Base-by-base conservation (phyloP, 108 stramenopile genomes). In the Pseudonitzschia delicatissima region DNA sequence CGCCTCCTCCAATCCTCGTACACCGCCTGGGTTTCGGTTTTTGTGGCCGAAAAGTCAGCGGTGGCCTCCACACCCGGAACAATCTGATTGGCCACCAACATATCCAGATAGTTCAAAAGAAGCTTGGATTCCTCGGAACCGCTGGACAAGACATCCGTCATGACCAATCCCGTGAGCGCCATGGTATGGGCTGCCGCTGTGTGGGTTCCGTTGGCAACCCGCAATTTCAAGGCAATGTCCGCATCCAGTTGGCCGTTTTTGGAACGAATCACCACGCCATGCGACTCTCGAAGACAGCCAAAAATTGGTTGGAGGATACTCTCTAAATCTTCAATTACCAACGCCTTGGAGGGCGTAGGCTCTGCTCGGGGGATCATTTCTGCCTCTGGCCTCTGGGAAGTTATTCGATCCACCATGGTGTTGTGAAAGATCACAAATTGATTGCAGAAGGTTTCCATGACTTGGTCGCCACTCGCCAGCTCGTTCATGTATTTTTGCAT, bases 341-440 rank as follows among this genome's bases (percentile, higher is more conserved):
- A 69, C 25, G 94, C 91, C 62, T 96, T 96, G 23, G 58, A 63
- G 1, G 94, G 94, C 3, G 79, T 61, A 0, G 94, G 94, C 66
- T 96, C 94, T 40, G 83, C 82, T 20, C 78, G 55, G 0, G 94
- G 94, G 42, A 96, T 74, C 62, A 83, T 61, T 55, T 85, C 50
- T 1, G 52, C 17, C 8, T 67, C 73, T 12, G 58, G 63, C 27
- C 90, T 73, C 29, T 86, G 84, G 0, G 91, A 90, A 7, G 91
- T 93, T 42, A 96, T 96, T 12, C 94, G 83, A 85, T 96, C 94
- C 8, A 96, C 94, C 94, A 96, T 96, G 58, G 78, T 88, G 55
- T 93, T 88, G 25, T 84, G 78, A 73, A 91, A 96, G 29, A 81
- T 78, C 9, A 95, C 83, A 5, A 64, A 66, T 15, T 66, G 45